Base-by-base conservation (phyloP, 2,329 filamentous ascomycete genomes). In the Sphaerulina populicola region DNA sequence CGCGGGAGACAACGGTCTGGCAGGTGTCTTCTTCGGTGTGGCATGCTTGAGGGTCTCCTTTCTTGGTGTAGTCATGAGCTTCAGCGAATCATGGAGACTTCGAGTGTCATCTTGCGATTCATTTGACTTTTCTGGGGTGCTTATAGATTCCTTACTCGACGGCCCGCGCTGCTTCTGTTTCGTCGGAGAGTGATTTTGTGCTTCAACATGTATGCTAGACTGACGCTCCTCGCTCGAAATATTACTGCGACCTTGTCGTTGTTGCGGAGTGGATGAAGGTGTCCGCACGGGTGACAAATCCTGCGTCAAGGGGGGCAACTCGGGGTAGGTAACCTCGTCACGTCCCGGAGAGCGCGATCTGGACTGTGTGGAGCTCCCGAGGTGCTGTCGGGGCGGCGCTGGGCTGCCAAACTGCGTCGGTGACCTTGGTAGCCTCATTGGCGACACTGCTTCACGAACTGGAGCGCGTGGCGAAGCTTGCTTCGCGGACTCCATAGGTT, bases 51-150 rank as follows among this genome's bases (percentile, higher is more conserved):
- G 56, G 4, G 66, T 66, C 52, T 75, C 72, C 55, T 76, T 76
- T 40, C 73, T 64, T 4, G 74, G 74, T 0, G 74, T 76, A 0
- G 71, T 72, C 45, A 76, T 66, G 12, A 74, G 62, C 52, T 71
- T 74, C 59, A 76, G 73, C 35, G 67, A 73, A 52, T 71, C 6
- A 67, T 64, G 18, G 73, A 52, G 33, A 47, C 49, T 42, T 35
- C 57, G 40, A 9, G 55, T 45, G 14, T 52, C 51, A 14, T 64
- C 60, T 40, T 59, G 51, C 7, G 56, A 47, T 5, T 37, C 43
- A 33, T 48, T 52, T 10, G 42, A 40, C 47, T 54, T 59, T 39
- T 63, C 54, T 2, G 57, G 54, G 6, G 62, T 57, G 2, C 39
- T 41, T n/a, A 44, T 41, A 5, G 48, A 27, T 31, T 27, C 35